Evolutionary conservation across 2,329 filamentous ascomycete species (phyloP), one percentile per base, ranked within the genome.

Genomic region (Nannizzia gypsea): DNA sequence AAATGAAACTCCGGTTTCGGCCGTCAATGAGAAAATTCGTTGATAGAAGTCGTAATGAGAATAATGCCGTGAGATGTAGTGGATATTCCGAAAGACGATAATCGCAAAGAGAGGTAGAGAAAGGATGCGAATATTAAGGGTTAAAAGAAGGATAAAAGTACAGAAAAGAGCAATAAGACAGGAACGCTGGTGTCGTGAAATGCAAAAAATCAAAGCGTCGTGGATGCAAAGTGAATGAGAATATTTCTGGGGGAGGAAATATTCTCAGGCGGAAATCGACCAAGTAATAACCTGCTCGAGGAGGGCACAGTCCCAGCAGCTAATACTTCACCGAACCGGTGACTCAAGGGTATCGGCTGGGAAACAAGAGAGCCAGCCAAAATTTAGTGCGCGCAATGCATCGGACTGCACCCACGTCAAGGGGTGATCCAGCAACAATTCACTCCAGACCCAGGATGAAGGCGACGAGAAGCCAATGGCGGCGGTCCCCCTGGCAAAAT

Each of bases 351-450:
- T 26, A 50, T 50, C 22, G 50, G 50, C 50, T n/a, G 28, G 50
- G 31, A 26, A 54, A 54, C 50, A 34, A 6, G 26, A 54, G 15
- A n/a, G 15, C 15, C 26, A 17, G 28, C 26, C 50, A 31, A 50
- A 54, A 54, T 31, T 54, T 54, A 54, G 50, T 54, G 50, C 13
- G 50, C 50, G 50, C 50, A 54, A 54, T 54, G 50, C 50, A 54
- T 54, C 26, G 26, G 26, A 34, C 40, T 40, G 22, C 54, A 56
- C 38, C 54, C 54, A 56, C 54, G 54, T 56, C 54, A 28, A 56
- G 54, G 52, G 38, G 38, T 56, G 34, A 56, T 56, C 54, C 34
- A 56, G 54, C 31, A 56, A 56, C 54, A 56, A 56, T 40, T 56
- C 54, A 56, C 38, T 20, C 36, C 34, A 4, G 15, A 17, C n/a